Evolutionary conservation across 805 yeast species (phyloP).

Genomic region (Yarrowia sp.): DNA sequence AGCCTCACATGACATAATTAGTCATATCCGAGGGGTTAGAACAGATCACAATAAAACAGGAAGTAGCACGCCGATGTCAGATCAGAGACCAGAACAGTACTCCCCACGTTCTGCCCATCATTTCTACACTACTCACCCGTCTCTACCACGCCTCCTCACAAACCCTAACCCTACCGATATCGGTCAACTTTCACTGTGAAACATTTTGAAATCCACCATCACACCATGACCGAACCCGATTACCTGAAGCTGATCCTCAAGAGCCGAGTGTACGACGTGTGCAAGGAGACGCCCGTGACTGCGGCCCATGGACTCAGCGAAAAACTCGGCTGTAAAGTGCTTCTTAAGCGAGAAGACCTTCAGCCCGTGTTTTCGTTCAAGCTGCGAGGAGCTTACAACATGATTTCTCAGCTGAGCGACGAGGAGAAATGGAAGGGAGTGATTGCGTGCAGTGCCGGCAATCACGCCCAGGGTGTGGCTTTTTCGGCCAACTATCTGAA

Average conservation of each 20-base stretch:
- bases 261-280: constrained; percentile 92
- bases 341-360: constrained; percentile 88
- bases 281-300: constrained; percentile 86
- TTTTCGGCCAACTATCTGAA: constrained; percentile 83
- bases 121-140: too few species aligned
- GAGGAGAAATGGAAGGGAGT: constrained; percentile 80
- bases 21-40: too few species aligned
- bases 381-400: constrained; percentile 96
- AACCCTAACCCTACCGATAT: constrained; percentile 34
- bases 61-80: too few species aligned
- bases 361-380: constrained; percentile 96
- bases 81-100: too few species aligned
- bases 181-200: not conserved
- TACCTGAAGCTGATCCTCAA: constrained; percentile 89
- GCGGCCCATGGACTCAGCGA: constrained; percentile 77
- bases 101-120: too few species aligned
- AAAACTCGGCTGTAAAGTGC: constrained; percentile 75
- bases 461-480: constrained; percentile 99
- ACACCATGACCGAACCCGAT: constrained; percentile 63
- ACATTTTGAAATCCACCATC: not conserved
- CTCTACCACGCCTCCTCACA: too few species aligned
- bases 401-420: constrained; percentile 80
- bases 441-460: constrained; percentile 98
- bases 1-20: too few species aligned
- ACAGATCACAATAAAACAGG: too few species aligned